A percentile compares a stretch with the other conserved stretches of the same genome.
Conservation (phyloP, 805 yeast genomes). For the Jamesozyma rosinii region DNA sequence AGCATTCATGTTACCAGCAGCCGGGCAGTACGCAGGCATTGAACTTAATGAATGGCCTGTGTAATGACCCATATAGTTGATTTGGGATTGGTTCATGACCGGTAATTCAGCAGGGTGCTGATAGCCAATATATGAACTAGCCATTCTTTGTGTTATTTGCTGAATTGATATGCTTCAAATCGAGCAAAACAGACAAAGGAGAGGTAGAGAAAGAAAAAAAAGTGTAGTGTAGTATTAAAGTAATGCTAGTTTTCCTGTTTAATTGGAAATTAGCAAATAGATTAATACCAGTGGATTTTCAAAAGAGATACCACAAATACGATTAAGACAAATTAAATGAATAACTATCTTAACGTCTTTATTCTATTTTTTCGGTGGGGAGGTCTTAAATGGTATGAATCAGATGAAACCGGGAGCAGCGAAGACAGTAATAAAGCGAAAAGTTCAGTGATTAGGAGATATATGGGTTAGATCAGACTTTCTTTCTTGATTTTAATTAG, state of each 20-base stretch:
- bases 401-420: no score
- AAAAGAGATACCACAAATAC: conserved; percentile 2
- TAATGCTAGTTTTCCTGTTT: background rate
- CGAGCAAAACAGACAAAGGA: background rate
- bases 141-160: background rate
- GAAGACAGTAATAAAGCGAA: no score
- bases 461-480: no score
- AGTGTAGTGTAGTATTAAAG: background rate
- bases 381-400: no score
- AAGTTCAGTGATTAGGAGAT: no score
- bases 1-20: background rate
- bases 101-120: background rate
- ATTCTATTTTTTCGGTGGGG: no score
- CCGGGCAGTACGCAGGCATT: background rate
- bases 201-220: background rate
- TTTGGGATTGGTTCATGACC: background rate
- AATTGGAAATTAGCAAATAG: no score
- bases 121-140: background rate
- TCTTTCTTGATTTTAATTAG: no score
- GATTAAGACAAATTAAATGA: conserved; percentile 27
- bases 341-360: conserved; percentile 24
- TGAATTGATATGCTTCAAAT: background rate
- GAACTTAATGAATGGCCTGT: conserved; percentile 4
- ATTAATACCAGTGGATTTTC: background rate
- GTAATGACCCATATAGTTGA: conserved; percentile 3